phyloP scores from a whole-genome alignment of 306 rosid genomes.

The Mucuna pruriens region DNA sequence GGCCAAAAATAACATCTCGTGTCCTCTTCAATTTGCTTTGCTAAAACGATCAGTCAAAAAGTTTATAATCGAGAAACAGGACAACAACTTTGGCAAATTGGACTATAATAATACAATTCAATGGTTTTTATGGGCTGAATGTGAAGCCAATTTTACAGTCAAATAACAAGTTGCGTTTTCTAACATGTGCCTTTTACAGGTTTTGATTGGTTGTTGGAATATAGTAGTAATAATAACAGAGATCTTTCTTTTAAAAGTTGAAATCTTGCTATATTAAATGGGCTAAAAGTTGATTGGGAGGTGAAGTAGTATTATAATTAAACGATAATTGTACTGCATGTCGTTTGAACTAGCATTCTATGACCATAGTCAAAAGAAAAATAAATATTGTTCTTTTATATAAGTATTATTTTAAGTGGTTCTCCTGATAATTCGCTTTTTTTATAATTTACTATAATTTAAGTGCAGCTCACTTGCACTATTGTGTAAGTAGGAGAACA shows the following conservation, averaged over 20 bases:
- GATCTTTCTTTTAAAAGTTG: not conserved
- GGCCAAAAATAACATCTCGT: slow-evolving; percentile 7
- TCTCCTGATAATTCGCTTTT: not conserved
- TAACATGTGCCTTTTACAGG: not conserved
- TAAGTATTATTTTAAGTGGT: not conserved
- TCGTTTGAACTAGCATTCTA: not conserved
- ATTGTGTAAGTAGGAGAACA: not conserved
- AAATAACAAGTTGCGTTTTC: slow-evolving; percentile 2
- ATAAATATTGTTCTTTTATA: not conserved
- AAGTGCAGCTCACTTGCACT: not conserved
- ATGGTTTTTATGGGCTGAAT: not conserved
- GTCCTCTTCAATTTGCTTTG: not conserved
- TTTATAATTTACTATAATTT: not conserved
- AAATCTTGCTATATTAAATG: not conserved
- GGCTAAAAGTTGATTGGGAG: not conserved
- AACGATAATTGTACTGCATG: not conserved
- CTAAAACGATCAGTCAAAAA: not conserved
- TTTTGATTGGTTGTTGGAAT: slow-evolving; percentile 7
- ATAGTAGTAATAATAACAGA: not conserved
- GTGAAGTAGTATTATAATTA: slow-evolving; percentile 2
- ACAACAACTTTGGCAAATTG: not conserved
- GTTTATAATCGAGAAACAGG: not conserved
- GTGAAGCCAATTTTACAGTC: slow-evolving; percentile 2
- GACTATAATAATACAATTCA: not conserved
- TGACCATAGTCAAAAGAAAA: not conserved